Evolutionary conservation across 1,284 basidiomycete species (phyloP).

Genomic region (Crepidotus sp.): DNA sequence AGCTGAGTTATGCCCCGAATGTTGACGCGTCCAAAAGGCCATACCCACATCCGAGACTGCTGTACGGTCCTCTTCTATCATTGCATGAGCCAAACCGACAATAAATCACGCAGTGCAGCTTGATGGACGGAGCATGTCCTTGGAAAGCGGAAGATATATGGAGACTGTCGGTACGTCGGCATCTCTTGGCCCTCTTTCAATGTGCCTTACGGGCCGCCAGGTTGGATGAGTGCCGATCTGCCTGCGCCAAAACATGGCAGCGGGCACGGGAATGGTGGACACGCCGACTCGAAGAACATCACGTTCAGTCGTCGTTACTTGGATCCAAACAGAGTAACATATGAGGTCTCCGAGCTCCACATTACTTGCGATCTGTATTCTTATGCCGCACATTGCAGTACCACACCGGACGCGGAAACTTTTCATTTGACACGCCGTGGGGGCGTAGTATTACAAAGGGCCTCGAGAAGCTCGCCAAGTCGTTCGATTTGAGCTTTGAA

Average conservation of each 20-base stretch:
- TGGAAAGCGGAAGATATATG: conserved; percentile 79
- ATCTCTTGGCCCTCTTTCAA: neutral
- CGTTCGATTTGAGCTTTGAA: conserved; percentile 45
- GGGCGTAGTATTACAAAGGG: conserved; percentile 50
- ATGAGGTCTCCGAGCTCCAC: conserved; percentile 37
- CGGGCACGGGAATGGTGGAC: neutral
- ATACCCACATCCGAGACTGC: conserved; percentile 76
- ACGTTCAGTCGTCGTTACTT: conserved; percentile 63
- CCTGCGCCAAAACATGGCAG: conserved; percentile 9
- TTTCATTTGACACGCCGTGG: conserved; percentile 46
- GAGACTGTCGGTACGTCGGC: conserved; percentile 63
- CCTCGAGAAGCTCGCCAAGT: conserved; percentile 40
- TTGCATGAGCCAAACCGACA: neutral
- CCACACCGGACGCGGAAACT: conserved; percentile 39
- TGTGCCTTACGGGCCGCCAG: neutral
- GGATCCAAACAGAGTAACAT: conserved; percentile 68
- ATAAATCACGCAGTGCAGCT: conserved; percentile 34
- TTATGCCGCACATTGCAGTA: conserved; percentile 32
- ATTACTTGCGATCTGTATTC: neutral
- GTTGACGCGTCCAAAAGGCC: conserved; percentile 26
- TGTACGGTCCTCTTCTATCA: conserved; percentile 27
- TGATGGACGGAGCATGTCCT: conserved; percentile 57
- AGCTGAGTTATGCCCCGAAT: neutral
- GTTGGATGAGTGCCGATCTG: conserved; percentile 17
- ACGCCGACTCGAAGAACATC: conserved; percentile 26